Percentiles rank a stretch among this genome's conserved stretches.
phyloP scores from a whole-genome alignment of 257 asterid species.

The Fraxinus pennsylvanica region DNA sequence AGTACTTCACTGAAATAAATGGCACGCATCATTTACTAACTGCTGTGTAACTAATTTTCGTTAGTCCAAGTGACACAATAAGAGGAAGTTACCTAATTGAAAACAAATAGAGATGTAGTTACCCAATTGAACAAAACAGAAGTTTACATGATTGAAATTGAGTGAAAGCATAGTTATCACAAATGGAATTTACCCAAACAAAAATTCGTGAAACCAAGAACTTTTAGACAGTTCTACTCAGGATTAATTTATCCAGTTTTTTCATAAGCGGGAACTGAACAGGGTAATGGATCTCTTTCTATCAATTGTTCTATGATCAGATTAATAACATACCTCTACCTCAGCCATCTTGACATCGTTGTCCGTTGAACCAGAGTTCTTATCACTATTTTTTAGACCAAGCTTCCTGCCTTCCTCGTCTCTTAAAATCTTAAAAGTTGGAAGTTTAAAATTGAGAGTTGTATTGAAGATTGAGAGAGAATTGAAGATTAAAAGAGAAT shows the following conservation, averaged over 20 bases:
- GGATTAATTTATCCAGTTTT: background rate
- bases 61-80: too few species aligned
- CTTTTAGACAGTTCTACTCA: background rate
- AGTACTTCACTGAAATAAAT: too few species aligned
- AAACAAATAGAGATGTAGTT: too few species aligned
- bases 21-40: too few species aligned
- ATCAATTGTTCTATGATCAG: conserved; percentile 16
- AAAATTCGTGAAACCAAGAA: conserved; percentile 20
- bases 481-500: too few species aligned
- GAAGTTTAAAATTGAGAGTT: conserved; percentile 18
- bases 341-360: conserved; percentile 81
- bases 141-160: too few species aligned
- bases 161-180: too few species aligned
- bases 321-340: conserved; percentile 57
- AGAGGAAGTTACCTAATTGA: too few species aligned
- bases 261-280: conserved; percentile 10
- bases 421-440: conserved; percentile 60
- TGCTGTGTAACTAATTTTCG: too few species aligned
- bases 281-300: conserved; percentile 3
- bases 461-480: background rate
- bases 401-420: conserved; percentile 90
- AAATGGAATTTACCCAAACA: background rate
- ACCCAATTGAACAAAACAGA: too few species aligned
- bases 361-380: conserved; percentile 51
- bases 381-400: conserved; percentile 71